These are phyloP conservation scores for Malassezia slooffiae DNA, from an alignment of 1,284 basidiomycete genomes.

Conservation along the genomic window DNA sequence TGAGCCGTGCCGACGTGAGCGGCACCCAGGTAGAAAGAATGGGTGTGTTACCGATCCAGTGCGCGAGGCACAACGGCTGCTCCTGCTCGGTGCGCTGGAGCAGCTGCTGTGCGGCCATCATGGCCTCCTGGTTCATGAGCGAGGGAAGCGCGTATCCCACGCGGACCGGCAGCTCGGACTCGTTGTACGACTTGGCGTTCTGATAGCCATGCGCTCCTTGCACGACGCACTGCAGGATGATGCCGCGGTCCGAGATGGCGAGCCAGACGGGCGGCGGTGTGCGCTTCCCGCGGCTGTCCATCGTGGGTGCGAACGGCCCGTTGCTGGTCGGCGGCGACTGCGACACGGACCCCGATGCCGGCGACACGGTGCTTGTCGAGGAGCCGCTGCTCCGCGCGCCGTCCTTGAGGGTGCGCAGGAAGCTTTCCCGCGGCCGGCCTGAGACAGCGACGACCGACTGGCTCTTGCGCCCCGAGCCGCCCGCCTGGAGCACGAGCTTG, in stretches of 20 bases:
- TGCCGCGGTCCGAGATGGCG: background rate
- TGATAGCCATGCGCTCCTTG: background rate
- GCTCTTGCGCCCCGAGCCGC: background rate
- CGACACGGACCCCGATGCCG: no score
- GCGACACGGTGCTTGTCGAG: no score
- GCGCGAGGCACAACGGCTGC: background rate
- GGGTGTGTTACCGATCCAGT: slow-evolving; percentile 1
- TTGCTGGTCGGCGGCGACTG: no score
- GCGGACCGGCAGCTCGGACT: background rate
- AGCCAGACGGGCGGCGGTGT: background rate
- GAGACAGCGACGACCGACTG: background rate
- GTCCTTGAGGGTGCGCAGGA: no score
- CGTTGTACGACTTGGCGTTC: background rate
- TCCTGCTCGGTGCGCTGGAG: background rate
- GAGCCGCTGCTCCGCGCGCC: no score
- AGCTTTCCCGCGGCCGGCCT: no score
- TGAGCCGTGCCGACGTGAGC: background rate
- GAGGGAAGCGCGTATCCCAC: background rate
- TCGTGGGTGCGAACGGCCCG: background rate
- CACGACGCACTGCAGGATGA: slow-evolving; percentile 3
- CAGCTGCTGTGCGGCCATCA: background rate
- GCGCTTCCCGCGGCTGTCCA: background rate
- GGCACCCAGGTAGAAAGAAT: slow-evolving; percentile 2
- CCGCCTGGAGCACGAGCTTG: background rate
- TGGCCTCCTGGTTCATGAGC: slow-evolving; percentile 1